Base-by-base conservation (phyloP, 805 yeast genomes). In the Candida insectalens region DNA sequence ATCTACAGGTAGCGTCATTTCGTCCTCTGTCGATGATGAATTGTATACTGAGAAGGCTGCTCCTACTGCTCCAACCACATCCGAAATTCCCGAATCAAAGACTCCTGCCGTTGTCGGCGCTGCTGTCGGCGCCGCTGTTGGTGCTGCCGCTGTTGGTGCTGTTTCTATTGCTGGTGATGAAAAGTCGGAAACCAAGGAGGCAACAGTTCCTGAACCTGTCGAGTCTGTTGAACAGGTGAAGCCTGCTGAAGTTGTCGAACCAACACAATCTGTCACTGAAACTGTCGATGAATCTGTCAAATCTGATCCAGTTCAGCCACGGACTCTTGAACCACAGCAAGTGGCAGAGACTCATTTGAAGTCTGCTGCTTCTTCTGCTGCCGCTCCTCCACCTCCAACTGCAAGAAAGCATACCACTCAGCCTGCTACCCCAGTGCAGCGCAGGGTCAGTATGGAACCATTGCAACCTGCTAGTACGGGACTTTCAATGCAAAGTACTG, bases 401-500 rank as follows among this genome's bases (percentile, higher is more conserved):
- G 45, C 59, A 1, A 55, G 62, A 45, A 56, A 52, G 34, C 58
- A 54, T 33, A 23, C 45, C 5, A 29, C 48, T 10, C 48, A 49
- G 26, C 59, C 61, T 29, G 48, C 47, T 18, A 57, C 61, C 8
- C 59, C 62, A 6, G 53, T 44, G 26, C 51, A 51, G 22, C 60
- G 60, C 34, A 51, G 49, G 26, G 44, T 33, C 10, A 46, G 44
- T 9, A 27, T 34, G 2, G 34, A 23, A n/a, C 32, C 43, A n/a
- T 33, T 42, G 6, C 42, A 38, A 19, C 42, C 52, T 16, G 39
- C 48, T 2, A 38, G 38, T 27, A 40, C 45, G 10, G 43, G 48
- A 13, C 73, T 68, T 38, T 40, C 44, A 9, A 65, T 73, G 15
- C 70, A 71, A 4, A 59, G 66, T 5, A 53, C 66, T 4, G 31